These are phyloP conservation scores for Pichia sp. DNA, from an alignment of 1,139 yeast genomes.

Conservation along the genomic window DNA sequence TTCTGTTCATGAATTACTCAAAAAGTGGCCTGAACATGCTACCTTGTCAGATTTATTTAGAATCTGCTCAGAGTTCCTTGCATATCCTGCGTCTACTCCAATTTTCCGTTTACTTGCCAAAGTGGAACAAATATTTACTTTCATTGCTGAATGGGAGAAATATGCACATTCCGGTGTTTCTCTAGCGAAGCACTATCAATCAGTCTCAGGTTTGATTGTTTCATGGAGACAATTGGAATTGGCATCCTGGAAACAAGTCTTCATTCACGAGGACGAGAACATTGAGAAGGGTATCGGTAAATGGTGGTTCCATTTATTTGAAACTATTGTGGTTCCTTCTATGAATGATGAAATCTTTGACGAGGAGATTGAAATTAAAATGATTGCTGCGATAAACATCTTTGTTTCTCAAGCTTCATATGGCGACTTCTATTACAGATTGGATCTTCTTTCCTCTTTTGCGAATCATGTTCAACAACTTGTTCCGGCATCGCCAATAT, in stretches of 20 bases:
- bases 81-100: slow-evolving; percentile 60
- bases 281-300: slow-evolving; percentile 52
- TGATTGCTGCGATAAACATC: slow-evolving; percentile 65
- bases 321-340: slow-evolving; percentile 53
- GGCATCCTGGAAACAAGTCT: slow-evolving; percentile 75
- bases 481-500: slow-evolving; percentile 18
- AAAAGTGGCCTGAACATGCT: slow-evolving; percentile 94
- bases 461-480: slow-evolving; percentile 38
- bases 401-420: slow-evolving; percentile 69
- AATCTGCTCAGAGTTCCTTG: slow-evolving; percentile 62
- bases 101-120: slow-evolving; percentile 73
- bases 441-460: slow-evolving; percentile 58
- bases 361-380: slow-evolving; percentile 30
- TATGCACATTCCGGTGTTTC: slow-evolving; percentile 81
- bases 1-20: slow-evolving; percentile 42
- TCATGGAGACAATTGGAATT: slow-evolving; percentile 89
- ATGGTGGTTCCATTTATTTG: slow-evolving; percentile 93
- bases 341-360: slow-evolving; percentile 28
- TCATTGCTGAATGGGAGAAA: slow-evolving; percentile 87
- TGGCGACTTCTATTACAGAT: slow-evolving; percentile 63
- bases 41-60: slow-evolving; percentile 63
- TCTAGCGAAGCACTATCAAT: slow-evolving; percentile 46
- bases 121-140: slow-evolving; percentile 78
- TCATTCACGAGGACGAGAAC: slow-evolving; percentile 55
- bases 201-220: slow-evolving; percentile 62